Base-by-base conservation (phyloP, 768 basidiomycete genomes). In the Boletus subcaerulescens region DNA sequence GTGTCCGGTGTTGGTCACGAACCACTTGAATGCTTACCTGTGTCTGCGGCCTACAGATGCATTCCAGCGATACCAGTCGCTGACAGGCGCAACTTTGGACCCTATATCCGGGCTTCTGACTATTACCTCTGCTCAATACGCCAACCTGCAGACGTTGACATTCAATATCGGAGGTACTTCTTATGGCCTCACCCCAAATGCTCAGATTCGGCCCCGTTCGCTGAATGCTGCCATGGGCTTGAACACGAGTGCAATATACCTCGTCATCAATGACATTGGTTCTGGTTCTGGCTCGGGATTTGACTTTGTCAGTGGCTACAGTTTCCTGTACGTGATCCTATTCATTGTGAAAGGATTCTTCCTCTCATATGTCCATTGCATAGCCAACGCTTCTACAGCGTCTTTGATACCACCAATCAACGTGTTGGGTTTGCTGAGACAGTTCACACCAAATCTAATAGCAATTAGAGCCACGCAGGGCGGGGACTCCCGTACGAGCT, bases 401-500 rank as follows among this genome's bases (percentile, higher is more conserved):
- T 35, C 12, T 35, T 35, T 35, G 33, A 35, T 14, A 35, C 33
- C 6, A 40, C n/a, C 10, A 10, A 18, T 61, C 61, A 50, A 32
- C 72, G 58, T 5, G 63, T 79, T 32, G 78, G 77, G 20, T 65
- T 80, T 36, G 78, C 78, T 2, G 71, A 60, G 41, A 77, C 75
- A 1, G 14, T 55, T 1, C 69, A 73, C 24, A 45, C 43, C 11
- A 17, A 43, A 9, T 18, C 41, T 17, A 18, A 40, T 2, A 40
- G 10, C 4, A 40, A 40, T 3, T 40, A 40, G 39, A 11, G 13
- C 33, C 12, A 35, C 12, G 33, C 33, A 35, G 13, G 11, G 33
- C 26, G 33, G 12, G 33, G 33, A 35, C 13, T 35, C 33, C 26
- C 26, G 26, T 26, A 26, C 26, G 26, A 26, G 26, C 9, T 29